Percentiles rank a stretch among this genome's conserved stretches.
Conservation (phyloP, 805 yeast species). For the Barnettozyma californica region DNA sequence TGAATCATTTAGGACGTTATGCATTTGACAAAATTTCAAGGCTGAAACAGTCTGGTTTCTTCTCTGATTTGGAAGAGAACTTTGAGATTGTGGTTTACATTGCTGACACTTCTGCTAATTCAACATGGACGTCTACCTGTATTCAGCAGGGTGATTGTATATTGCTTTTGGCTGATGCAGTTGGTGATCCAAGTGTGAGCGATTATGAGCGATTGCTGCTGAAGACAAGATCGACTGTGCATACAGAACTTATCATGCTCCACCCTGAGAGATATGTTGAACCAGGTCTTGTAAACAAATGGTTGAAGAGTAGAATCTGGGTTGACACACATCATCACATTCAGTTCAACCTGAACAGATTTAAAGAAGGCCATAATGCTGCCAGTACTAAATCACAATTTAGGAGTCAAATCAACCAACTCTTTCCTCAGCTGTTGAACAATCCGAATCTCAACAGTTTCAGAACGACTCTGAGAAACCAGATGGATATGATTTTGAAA, state of each 20-base stretch:
- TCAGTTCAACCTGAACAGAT: slow-evolving; percentile 46
- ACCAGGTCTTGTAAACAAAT: slow-evolving; percentile 78
- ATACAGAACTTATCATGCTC: slow-evolving; percentile 78
- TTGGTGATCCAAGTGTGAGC: slow-evolving; percentile 66
- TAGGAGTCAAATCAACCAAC: slow-evolving; percentile 5
- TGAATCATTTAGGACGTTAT: slow-evolving; percentile 79
- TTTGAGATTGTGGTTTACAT: slow-evolving; percentile 86
- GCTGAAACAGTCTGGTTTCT: slow-evolving; percentile 80
- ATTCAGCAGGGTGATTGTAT: slow-evolving; percentile 94
- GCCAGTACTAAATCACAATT: not conserved
- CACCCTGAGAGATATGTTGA: slow-evolving; percentile 80
- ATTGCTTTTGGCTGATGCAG: slow-evolving; percentile 82
- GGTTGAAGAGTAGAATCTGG: slow-evolving; percentile 88
- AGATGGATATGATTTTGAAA: slow-evolving; percentile 33
- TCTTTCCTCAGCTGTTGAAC: slow-evolving; percentile 9
- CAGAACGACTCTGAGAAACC: slow-evolving; percentile 27
- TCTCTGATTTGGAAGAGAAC: slow-evolving; percentile 85
- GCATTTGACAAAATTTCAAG: slow-evolving; percentile 89
- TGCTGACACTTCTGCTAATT: slow-evolving; percentile 76
- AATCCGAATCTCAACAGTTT: slow-evolving; percentile 15
- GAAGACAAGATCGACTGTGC: slow-evolving; percentile 73
- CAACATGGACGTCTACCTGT: slow-evolving; percentile 90
- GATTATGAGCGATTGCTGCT: slow-evolving; percentile 78
- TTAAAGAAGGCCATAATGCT: not conserved
- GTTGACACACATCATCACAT: slow-evolving; percentile 91